These are phyloP conservation scores for Podila clonocystis DNA, from an alignment of 192 early-diverging fungal genomes.

Conservation along the genomic window DNA sequence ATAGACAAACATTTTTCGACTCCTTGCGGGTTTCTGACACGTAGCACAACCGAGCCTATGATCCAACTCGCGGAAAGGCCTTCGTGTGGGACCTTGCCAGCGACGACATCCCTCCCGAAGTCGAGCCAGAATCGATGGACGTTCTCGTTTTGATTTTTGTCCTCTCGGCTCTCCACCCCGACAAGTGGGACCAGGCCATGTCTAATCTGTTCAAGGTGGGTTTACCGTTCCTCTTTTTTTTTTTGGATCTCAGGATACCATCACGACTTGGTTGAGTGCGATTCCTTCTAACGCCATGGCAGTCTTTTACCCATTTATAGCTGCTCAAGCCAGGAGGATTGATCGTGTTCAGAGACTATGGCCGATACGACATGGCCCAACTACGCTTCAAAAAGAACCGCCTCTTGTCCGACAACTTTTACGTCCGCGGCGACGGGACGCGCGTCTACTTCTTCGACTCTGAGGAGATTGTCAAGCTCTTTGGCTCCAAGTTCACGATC, in stretches of 20 bases:
- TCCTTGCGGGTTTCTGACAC: neutral
- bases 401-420: constrained; percentile 93
- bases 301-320: constrained; percentile 10
- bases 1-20: too few species aligned
- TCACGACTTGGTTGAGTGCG: too few species aligned
- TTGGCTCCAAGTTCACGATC: constrained; percentile 69
- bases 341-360: constrained; percentile 94
- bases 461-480: constrained; percentile 64
- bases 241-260: too few species aligned
- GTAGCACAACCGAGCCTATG: constrained; percentile 69
- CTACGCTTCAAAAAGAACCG: constrained; percentile 94
- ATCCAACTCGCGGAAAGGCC: constrained; percentile 74
- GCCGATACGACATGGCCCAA: constrained; percentile 97
- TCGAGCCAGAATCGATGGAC: constrained; percentile 87
- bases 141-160: constrained; percentile 95
- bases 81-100: constrained; percentile 97
- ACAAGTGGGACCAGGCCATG: constrained; percentile 84
- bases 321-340: constrained; percentile 91
- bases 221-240: too few species aligned
- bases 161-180: constrained; percentile 89
- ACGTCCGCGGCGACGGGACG: constrained; percentile 97
- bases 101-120: constrained; percentile 65
- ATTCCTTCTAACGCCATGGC: neutral
- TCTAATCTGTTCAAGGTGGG: constrained; percentile 80
- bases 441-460: constrained; percentile 93